phyloP scores from a whole-genome alignment of 768 basidiomycete genomes.

The Calocybe indica region DNA sequence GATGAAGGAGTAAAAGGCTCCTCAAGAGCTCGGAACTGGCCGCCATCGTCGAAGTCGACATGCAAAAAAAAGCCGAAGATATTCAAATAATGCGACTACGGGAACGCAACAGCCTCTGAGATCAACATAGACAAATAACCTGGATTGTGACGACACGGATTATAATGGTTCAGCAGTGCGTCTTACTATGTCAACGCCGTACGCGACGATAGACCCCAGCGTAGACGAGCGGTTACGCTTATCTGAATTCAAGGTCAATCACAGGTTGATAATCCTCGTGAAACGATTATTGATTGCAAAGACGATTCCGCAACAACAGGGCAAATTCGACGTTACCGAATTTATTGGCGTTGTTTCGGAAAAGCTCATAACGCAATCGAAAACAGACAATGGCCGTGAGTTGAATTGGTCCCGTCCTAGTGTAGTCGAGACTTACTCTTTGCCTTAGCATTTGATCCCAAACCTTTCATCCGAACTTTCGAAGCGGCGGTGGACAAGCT shows the following conservation, averaged over 20 bases:
- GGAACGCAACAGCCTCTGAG: constrained; percentile 6
- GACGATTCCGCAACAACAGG: constrained; percentile 33
- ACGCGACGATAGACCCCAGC: constrained; percentile 38
- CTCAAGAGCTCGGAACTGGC: constrained; percentile 45
- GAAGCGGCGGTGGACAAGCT: constrained; percentile 88
- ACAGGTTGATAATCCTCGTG: not conserved
- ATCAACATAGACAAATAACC: constrained; percentile 13
- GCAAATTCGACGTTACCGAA: constrained; percentile 89
- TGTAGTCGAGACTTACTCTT: constrained; percentile 4
- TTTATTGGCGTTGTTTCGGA: constrained; percentile 84
- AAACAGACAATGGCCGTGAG: constrained; percentile 74
- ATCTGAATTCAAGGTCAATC: constrained; percentile 47
- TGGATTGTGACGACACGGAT: not conserved
- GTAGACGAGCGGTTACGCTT: constrained; percentile 49
- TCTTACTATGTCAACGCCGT: constrained; percentile 9
- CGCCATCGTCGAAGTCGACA: constrained; percentile 4
- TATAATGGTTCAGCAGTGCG: not conserved
- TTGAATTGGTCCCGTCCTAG: constrained; percentile 5
- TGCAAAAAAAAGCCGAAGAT: not conserved
- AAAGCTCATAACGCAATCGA: constrained; percentile 81
- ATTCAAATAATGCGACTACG: constrained; percentile 4
- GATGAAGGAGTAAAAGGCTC: constrained; percentile 60
- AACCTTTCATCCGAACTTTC: constrained; percentile 88
- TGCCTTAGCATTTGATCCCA: constrained; percentile 80
- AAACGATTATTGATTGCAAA: not conserved